Conservation (phyloP, 345 rosid species). For the Syzygium grande region DNA sequence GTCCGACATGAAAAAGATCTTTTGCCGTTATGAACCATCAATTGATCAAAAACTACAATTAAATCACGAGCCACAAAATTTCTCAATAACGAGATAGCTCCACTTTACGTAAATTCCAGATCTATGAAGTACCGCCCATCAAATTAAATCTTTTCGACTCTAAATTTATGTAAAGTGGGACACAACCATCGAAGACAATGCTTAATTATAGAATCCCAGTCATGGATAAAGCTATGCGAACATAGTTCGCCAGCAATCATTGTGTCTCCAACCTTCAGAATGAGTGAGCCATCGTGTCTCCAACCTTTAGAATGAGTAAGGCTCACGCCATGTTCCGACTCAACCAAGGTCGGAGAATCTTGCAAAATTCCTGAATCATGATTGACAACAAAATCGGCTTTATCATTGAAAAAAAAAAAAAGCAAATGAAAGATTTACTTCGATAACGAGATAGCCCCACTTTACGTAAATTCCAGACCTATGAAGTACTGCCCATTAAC, state of each 20-base stretch:
- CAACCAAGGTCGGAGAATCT: too few species aligned
- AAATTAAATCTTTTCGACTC: too few species aligned
- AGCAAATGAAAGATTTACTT: not conserved
- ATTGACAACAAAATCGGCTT: too few species aligned
- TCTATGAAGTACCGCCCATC: too few species aligned
- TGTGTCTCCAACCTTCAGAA: too few species aligned
- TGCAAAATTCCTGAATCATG: not conserved
- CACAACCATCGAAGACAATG: not conserved
- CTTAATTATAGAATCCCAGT: not conserved
- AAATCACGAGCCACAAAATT: rapidly evolving
- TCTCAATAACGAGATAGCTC: not conserved
- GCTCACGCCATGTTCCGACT: too few species aligned
- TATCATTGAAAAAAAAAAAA: not conserved
- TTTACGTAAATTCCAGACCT: rapidly evolving
- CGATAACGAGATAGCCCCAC: not conserved
- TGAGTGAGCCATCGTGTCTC: too few species aligned
- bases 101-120: too few species aligned
- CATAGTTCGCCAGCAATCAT: too few species aligned
- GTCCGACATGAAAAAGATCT: not conserved
- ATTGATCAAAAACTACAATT: not conserved
- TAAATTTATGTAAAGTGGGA: too few species aligned
- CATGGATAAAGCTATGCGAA: not conserved
- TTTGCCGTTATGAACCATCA: not conserved
- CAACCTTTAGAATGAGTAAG: not conserved
- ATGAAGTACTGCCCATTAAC: rapidly evolving